Evolutionary conservation across 2,329 filamentous ascomycete genomes (phyloP).

Genomic region (Talaromyces sp.): DNA sequence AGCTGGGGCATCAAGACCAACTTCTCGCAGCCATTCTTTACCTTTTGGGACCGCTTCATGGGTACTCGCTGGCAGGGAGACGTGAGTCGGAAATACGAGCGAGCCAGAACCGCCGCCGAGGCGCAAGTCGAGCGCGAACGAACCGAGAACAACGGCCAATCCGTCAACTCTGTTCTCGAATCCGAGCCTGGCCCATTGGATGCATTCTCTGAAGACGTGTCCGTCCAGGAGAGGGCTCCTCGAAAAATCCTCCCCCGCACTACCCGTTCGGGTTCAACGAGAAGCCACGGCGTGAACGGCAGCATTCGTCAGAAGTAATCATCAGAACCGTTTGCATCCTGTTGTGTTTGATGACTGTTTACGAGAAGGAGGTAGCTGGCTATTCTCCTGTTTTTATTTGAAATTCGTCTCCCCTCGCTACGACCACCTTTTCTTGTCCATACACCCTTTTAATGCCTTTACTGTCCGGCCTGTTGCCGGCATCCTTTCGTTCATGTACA

Average conservation of each 20-base stretch:
- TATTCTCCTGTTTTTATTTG: conserved; percentile 4
- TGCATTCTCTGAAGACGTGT: conserved; percentile 20
- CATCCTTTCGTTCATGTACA: not conserved
- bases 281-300: conserved; percentile 34
- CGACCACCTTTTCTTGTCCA: not conserved
- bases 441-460: not conserved
- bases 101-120: conserved; percentile 52
- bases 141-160: conserved; percentile 20
- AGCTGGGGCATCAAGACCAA: conserved; percentile 90
- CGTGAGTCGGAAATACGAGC: conserved; percentile 56
- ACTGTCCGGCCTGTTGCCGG: not conserved
- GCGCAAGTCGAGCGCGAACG: conserved; percentile 51
- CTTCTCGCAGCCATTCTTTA: conserved; percentile 61
- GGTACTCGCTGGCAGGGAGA: conserved; percentile 79
- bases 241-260: conserved; percentile 22
- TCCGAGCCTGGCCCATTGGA: conserved; percentile 17
- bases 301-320: conserved; percentile 34
- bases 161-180: conserved; percentile 19
- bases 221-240: conserved; percentile 19
- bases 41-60: conserved; percentile 82
- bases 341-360: conserved; percentile 11
- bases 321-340: not conserved
- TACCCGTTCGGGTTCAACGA: conserved; percentile 34
- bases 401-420: not conserved
- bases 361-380: conserved; percentile 12